Percentiles rank a stretch among this genome's conserved stretches.
phyloP scores from a whole-genome alignment of 139 green algal species.

The Gonium pectorale region DNA sequence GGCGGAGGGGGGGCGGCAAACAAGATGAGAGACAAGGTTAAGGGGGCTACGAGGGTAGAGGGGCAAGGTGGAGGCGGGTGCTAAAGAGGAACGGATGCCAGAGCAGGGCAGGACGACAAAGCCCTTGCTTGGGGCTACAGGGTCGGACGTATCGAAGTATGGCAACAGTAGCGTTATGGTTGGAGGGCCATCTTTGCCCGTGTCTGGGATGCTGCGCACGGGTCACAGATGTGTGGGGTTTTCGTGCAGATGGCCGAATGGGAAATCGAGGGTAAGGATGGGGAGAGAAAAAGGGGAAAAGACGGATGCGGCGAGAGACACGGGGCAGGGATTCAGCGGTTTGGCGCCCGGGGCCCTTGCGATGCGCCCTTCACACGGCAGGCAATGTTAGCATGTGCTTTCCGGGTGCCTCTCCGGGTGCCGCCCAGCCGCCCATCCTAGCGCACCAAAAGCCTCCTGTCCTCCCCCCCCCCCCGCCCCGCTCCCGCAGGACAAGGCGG shows the following conservation, averaged over 20 bases:
- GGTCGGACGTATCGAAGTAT: not conserved
- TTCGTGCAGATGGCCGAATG: too few relatives aligned
- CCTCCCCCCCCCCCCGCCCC: too few relatives aligned
- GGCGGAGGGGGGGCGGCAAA: not conserved
- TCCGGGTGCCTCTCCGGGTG: not conserved
- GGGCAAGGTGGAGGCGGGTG: not conserved
- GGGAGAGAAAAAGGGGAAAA: too few relatives aligned
- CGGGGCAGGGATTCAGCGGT: not conserved
- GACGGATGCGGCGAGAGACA: too few relatives aligned
- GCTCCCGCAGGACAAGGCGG: slow-evolving; percentile 38
- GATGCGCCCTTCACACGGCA: not conserved
- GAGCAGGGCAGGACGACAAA: not conserved
- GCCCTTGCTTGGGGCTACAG: not conserved
- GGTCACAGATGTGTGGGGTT: too few relatives aligned
- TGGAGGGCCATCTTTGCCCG: too few relatives aligned
- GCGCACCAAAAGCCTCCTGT: too few relatives aligned
- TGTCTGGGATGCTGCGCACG: too few relatives aligned
- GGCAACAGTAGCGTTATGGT: too few relatives aligned
- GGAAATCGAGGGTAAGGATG: too few relatives aligned
- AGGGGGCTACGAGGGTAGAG: not conserved
- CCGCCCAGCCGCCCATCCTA: too few relatives aligned
- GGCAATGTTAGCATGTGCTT: not conserved
- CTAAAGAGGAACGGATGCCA: not conserved
- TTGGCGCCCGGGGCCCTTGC: not conserved
- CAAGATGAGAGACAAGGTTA: not conserved